Evolutionary conservation across 495 filamentous ascomycete genomes (phyloP).

Genomic region (Aspergillus sclerotioniger): DNA sequence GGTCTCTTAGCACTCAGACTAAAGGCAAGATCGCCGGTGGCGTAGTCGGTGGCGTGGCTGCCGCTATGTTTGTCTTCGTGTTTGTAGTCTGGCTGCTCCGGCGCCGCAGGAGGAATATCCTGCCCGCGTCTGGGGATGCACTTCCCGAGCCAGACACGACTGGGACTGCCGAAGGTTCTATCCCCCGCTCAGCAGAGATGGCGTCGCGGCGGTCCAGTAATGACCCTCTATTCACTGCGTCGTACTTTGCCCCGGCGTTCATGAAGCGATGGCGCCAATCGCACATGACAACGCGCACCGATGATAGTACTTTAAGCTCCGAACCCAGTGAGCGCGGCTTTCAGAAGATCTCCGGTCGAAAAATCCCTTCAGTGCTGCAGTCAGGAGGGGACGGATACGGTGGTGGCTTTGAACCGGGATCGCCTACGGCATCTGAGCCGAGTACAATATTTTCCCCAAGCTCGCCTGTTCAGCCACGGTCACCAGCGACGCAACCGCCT

Average conservation of each 20-base stretch:
- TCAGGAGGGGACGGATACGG: conserved; percentile 70
- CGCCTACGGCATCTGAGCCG: conserved; percentile 24
- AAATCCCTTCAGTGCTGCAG: conserved; percentile 67
- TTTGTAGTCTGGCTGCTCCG: conserved; percentile 49
- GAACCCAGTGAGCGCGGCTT: conserved; percentile 52
- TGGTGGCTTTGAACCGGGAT: conserved; percentile 38
- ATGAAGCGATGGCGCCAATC: conserved; percentile 42
- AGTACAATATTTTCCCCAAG: conserved; percentile 22
- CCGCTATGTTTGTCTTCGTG: conserved; percentile 54
- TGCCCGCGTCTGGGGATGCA: conserved; percentile 17
- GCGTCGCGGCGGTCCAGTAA: conserved; percentile 50
- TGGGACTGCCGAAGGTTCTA: conserved; percentile 11
- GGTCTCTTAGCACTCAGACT: conserved; percentile 18
- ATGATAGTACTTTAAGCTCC: conserved; percentile 33
- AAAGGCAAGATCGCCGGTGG: conserved; percentile 56
- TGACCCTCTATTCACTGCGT: conserved; percentile 56
- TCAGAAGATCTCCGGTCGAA: conserved; percentile 66
- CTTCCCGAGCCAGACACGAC: conserved; percentile 24
- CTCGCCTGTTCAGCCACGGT: conserved; percentile 28
- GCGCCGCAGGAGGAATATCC: conserved; percentile 39
- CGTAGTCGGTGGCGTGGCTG: conserved; percentile 64
- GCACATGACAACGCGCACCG: conserved; percentile 42
- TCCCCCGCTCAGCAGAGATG: conserved; percentile 34
- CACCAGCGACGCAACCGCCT: conserved; percentile 30
- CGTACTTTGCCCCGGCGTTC: conserved; percentile 47